Conservation (phyloP, 2,329 filamentous ascomycete genomes). For the Dactylonectria estremocensis region DNA sequence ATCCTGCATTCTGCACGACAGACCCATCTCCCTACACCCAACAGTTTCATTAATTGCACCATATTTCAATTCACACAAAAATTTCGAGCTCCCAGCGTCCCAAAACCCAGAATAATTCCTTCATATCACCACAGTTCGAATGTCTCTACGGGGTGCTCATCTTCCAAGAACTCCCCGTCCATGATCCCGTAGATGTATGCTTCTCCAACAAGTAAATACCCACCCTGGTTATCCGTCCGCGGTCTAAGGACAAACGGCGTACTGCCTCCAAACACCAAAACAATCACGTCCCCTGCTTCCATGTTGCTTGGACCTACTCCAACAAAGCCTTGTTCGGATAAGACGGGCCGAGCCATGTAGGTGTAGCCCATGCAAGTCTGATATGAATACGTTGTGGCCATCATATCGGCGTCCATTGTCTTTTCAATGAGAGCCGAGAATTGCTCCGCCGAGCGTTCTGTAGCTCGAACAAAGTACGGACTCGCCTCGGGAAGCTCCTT, state of each 20-base stretch:
- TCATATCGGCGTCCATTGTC: constrained; percentile 14
- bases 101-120: too few relatives aligned
- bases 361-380: constrained; percentile 22
- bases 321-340: constrained; percentile 5
- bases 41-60: too few relatives aligned
- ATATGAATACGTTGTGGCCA: constrained; percentile 18
- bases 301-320: constrained; percentile 14
- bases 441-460: constrained; percentile 18
- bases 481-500: constrained; percentile 22
- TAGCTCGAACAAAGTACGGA: constrained; percentile 22
- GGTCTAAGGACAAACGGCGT: constrained; percentile 20
- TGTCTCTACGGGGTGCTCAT: background rate
- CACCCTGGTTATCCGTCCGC: background rate
- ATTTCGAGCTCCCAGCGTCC: too few relatives aligned
- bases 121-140: background rate
- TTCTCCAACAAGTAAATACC: constrained; percentile 23
- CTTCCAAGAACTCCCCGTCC: constrained; percentile 17
- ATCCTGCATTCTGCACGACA: too few relatives aligned
- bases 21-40: too few relatives aligned
- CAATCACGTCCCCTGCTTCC: constrained; percentile 15
- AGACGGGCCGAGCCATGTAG: constrained; percentile 18
- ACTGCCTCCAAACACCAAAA: constrained; percentile 14
- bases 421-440: constrained; percentile 6
- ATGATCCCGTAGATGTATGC: constrained; percentile 27
- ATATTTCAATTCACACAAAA: too few relatives aligned